phyloP scores from a whole-genome alignment of 1,139 yeast genomes.

The Meyerozyma athensensis region DNA sequence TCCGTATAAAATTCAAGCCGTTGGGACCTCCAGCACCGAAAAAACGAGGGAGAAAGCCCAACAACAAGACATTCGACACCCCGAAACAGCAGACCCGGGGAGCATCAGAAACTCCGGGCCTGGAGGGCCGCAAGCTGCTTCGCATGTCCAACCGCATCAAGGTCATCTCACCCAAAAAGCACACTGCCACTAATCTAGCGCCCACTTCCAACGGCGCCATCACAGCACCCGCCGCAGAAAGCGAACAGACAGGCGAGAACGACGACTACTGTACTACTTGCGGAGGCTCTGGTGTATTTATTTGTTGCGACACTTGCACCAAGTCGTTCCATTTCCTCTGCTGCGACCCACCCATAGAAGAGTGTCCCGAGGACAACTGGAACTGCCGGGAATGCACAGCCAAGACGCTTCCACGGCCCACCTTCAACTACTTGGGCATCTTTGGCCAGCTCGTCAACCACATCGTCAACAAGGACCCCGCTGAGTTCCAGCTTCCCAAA shows the following conservation, averaged over 20 bases:
- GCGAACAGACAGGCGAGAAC: constrained; percentile 45
- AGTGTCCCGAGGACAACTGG: constrained; percentile 89
- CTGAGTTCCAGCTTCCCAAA: constrained; percentile 68
- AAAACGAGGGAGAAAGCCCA: neutral
- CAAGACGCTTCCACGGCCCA: constrained; percentile 22
- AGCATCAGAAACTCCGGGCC: constrained; percentile 5
- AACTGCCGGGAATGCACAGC: constrained; percentile 69
- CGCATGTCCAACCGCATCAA: constrained; percentile 28
- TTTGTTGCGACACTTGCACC: constrained; percentile 94
- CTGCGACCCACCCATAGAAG: constrained; percentile 82
- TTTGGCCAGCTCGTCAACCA: constrained; percentile 64
- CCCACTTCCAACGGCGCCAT: constrained; percentile 15
- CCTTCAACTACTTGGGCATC: constrained; percentile 42
- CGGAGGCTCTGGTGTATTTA: constrained; percentile 80
- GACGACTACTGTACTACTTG: constrained; percentile 89
- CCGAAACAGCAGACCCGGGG: constrained; percentile 6
- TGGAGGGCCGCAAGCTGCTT: constrained; percentile 6
- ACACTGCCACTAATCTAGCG: constrained; percentile 25
- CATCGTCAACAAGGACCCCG: constrained; percentile 59
- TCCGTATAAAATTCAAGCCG: neutral
- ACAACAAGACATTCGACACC: constrained; percentile 4
- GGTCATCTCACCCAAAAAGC: constrained; percentile 39
- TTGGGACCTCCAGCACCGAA: constrained; percentile 4
- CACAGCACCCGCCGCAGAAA: constrained; percentile 13
- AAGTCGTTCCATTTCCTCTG: constrained; percentile 88